Conservation (phyloP, 192 early-diverging fungal species). For the Coemansia sp. region DNA sequence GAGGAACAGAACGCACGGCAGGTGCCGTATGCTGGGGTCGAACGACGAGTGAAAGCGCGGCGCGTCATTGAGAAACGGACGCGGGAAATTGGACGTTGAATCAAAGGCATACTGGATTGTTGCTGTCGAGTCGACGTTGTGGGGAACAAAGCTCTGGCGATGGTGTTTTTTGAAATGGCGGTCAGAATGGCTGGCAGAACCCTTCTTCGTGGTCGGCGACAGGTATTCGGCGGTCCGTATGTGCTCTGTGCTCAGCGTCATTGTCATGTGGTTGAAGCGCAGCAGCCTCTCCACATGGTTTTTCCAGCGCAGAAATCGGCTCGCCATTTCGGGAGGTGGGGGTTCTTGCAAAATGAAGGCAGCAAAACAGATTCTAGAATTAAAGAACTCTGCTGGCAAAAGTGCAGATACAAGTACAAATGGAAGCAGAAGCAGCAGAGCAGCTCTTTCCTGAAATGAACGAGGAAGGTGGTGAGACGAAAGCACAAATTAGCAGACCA, state of each 20-base stretch:
- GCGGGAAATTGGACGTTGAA: slow-evolving; percentile 47
- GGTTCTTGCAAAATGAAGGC: too few relatives aligned
- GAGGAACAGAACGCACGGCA: slow-evolving; percentile 52
- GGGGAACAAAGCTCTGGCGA: slow-evolving; percentile 17
- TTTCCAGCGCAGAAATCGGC: slow-evolving; percentile 52
- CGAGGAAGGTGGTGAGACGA: neutral
- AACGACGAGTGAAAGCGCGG: slow-evolving; percentile 56
- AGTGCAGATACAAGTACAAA: too few relatives aligned
- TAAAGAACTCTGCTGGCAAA: neutral
- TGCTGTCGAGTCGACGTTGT: slow-evolving; percentile 23
- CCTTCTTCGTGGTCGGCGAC: slow-evolving; percentile 3
- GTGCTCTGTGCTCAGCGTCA: slow-evolving; percentile 47
- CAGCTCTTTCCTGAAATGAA: too few relatives aligned
- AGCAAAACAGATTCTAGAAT: too few relatives aligned
- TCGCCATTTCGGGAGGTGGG: slow-evolving; percentile 42
- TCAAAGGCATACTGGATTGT: slow-evolving; percentile 56
- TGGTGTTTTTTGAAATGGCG: too few relatives aligned
- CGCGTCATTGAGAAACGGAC: slow-evolving; percentile 41
- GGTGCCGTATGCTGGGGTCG: slow-evolving; percentile 48
- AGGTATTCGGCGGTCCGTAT: slow-evolving; percentile 23
- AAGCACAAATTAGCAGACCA: neutral
- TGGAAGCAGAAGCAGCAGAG: neutral
- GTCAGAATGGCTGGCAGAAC: neutral
- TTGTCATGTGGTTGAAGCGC: slow-evolving; percentile 56
- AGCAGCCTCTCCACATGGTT: slow-evolving; percentile 52